Base-by-base conservation (phyloP, 306 rosid genomes). In the Echinosophora koreensis region DNA sequence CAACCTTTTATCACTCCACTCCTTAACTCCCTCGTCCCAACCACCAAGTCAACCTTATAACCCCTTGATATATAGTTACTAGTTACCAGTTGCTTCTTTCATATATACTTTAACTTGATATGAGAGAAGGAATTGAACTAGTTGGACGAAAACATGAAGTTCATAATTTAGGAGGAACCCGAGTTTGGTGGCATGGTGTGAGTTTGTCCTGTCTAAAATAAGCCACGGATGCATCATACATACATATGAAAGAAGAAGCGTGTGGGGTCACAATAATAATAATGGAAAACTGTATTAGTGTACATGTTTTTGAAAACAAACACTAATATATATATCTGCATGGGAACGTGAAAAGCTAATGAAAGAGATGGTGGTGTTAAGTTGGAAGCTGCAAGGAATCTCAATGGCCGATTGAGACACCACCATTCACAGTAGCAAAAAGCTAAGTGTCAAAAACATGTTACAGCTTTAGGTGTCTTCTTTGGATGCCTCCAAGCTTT, bases 401-500 rank as follows among this genome's bases (percentile, higher is more conserved):
- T 86, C 30, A 84, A 54, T 84, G 66, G 84, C 55, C 69, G 71
- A 74, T 78, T 17, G 71, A 73, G 76, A 77, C 78, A 66, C 76
- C 69, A 58, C 76, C 74, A 58, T 50, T 14, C 34, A 16, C 37
- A 42, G 54, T 27, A 41, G 13, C 76, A 72, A 56, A 69, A 71
- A 70, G 80, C 77, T 57, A 80, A 76, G 69, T 81, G 86, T 80
- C 83, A 82, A 82, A 89, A 66, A 28, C 73, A 49, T 39, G 52
- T 77, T 80, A 41, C 82, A 71, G 83, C 63, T 81, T 69, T 57
- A 54, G 77, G 77, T 78, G 63, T 71, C 69, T 74, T 80, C 80
- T 89, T 73, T 71, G 83, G 74, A 87, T 89, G 84, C 83, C 77
- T 87, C 88, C 91, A 89, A 89, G 71, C 11, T 74, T 73, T 83